These are phyloP conservation scores for Choiromyces venosus DNA, from an alignment of 495 filamentous ascomycete genomes.

Conservation along the genomic window DNA sequence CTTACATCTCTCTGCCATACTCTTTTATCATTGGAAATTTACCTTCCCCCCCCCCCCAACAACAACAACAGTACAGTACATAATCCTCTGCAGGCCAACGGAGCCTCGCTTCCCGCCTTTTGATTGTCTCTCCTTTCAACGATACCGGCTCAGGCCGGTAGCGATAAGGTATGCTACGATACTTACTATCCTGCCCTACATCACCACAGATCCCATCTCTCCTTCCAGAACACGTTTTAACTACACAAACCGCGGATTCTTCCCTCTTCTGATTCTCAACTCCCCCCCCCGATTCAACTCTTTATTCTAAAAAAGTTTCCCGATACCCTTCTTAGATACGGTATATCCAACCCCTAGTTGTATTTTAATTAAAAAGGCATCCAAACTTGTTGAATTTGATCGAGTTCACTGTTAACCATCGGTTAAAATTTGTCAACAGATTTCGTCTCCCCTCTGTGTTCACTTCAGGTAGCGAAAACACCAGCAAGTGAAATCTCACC, in stretches of 20 bases:
- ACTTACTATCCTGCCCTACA: neutral
- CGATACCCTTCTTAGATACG: neutral
- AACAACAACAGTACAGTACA: neutral
- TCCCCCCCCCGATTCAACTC: neutral
- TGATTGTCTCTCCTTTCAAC: neutral
- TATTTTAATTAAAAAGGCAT: neutral
- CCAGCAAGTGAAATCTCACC: neutral
- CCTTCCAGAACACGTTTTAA: neutral
- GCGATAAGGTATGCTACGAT: neutral
- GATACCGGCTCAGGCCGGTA: neutral
- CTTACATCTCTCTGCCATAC: neutral
- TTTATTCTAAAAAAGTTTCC: neutral
- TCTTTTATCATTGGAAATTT: neutral
- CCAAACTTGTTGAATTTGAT: neutral
- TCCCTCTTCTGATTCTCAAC: neutral
- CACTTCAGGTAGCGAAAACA: neutral
- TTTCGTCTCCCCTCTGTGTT: neutral
- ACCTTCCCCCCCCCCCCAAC: no score
- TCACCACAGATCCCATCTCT: neutral
- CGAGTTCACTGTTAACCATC: neutral
- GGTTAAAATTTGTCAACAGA: neutral
- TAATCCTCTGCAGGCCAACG: neutral
- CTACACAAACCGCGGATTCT: neutral
- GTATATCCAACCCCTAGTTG: neutral
- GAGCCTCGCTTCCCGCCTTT: neutral